Percentiles rank a stretch among this genome's conserved stretches.
These are phyloP conservation scores for Saturnispora kantuleensis DNA, from an alignment of 805 yeast genomes.

Conservation along the genomic window DNA sequence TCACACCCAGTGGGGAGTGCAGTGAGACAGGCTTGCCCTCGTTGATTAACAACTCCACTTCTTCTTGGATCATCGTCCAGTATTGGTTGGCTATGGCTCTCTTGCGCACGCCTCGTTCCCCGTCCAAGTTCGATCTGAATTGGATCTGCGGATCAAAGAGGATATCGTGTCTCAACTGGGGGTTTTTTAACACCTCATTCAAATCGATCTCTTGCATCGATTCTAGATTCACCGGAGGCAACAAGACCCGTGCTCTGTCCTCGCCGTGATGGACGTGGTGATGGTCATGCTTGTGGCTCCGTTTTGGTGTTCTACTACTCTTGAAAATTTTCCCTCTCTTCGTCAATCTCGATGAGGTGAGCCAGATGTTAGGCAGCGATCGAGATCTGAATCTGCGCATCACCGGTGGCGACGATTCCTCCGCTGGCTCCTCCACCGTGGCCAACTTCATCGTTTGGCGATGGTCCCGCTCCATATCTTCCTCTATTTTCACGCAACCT, in stretches of 20 bases:
- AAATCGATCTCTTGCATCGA: conserved; percentile 79
- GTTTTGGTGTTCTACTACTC: too few relatives aligned
- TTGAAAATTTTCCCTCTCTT: too few relatives aligned
- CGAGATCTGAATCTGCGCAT: conserved; percentile 24
- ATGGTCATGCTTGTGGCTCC: neutral
- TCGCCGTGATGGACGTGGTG: conserved; percentile 1
- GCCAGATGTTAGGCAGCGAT: conserved; percentile 27
- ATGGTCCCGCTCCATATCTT: too few relatives aligned
- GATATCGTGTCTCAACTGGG: conserved; percentile 88
- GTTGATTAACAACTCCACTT: conserved; percentile 37
- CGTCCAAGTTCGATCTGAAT: conserved; percentile 84
- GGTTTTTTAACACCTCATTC: conserved; percentile 81
- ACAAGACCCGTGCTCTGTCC: conserved; percentile 14
- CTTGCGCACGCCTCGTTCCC: conserved; percentile 80
- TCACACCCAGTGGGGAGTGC: conserved; percentile 40
- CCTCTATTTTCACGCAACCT: too few relatives aligned
- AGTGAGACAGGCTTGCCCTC: conserved; percentile 11
- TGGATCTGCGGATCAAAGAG: conserved; percentile 86
- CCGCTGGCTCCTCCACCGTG: neutral
- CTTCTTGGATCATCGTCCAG: conserved; percentile 69
- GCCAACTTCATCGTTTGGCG: too few relatives aligned
- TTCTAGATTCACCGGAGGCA: conserved; percentile 79
- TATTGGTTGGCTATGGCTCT: conserved; percentile 67
- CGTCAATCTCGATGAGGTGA: conserved; percentile 14
- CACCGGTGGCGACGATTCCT: neutral